These are phyloP conservation scores for Nemania bipapillata DNA, from an alignment of 2,329 filamentous ascomycete species.

Conservation along the genomic window DNA sequence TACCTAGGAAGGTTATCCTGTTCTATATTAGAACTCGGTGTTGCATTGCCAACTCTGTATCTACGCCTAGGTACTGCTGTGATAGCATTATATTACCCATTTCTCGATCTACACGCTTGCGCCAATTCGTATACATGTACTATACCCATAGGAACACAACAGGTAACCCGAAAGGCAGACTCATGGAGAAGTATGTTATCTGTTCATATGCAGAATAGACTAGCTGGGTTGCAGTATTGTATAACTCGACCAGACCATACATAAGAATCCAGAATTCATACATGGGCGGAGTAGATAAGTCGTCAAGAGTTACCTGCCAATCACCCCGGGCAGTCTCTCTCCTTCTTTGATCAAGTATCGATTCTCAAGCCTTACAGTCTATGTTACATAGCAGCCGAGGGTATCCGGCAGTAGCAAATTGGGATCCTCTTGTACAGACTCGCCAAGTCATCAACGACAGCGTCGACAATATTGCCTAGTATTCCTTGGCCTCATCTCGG, in stretches of 20 bases:
- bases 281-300: not conserved
- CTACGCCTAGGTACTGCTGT: not conserved
- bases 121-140: constrained; percentile 2
- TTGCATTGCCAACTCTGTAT: constrained; percentile 1
- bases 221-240: not conserved
- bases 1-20: not conserved
- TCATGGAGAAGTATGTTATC: not conserved
- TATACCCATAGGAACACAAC: not conserved
- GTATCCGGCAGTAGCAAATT: constrained; percentile 14
- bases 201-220: no score
- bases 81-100: not conserved
- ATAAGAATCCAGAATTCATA: not conserved
- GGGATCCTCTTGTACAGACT: constrained; percentile 2
- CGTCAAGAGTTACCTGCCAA: not conserved
- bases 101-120: not conserved
- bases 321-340: not conserved
- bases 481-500: constrained; percentile 18
- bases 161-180: not conserved
- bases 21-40: not conserved
- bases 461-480: constrained; percentile 3
- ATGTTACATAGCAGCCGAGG: not conserved
- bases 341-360: not conserved
- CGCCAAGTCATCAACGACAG: constrained; percentile 14
- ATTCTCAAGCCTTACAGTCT: not conserved
- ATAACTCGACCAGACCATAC: not conserved